Base-by-base conservation (phyloP, 2,329 filamentous ascomycete species). In the Colletotrichum salicis region DNA sequence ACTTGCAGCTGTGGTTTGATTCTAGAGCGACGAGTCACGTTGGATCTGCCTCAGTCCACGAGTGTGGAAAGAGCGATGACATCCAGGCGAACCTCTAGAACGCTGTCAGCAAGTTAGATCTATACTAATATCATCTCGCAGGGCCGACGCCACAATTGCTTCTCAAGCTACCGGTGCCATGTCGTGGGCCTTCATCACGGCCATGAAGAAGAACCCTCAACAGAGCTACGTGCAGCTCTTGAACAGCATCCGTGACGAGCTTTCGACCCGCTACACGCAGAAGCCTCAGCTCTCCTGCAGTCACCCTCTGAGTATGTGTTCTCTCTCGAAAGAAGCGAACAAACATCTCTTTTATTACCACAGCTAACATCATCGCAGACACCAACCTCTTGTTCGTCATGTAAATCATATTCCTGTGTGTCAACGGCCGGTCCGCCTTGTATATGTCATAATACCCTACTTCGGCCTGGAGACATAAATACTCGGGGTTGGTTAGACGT, bases 231-330 rank as follows among this genome's bases (percentile, higher is more conserved):
- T 99, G 63, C 93, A 98, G 85, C 86, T 99, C 73, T 89, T 99
- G 77, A 98, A 98, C 87, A 97, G 92, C 82, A 97, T 99, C 78
- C 93, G 96, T 74, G 95, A 98, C 76, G 95, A 98, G 82, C 87
- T 99, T 74, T 86, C 94, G 73, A 91, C 90, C 62, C 96, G 96
- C 80, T 99, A 99, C 81, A 89, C 89, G 12, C 96, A 99, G 85
- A 97, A 97, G 86, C 96, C 96, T 70, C 96, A 99, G 86, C 86
- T 99, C 76, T 98, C 95, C 79, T 97, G 95, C 86, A 98, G 95
- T 83, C 96, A 99, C 83, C 96, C 96, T 67, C 86, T 99, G 81
- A 94, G 96, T 98, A 91, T 86, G 91, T 84, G 91, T 84, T 62
- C 48, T 31, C 29, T 45, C 12, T 37, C 12, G 7, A 19, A 22